Evolutionary conservation across 331 rosid genomes (phyloP).

Genomic region (Rosa hybrid): DNA sequence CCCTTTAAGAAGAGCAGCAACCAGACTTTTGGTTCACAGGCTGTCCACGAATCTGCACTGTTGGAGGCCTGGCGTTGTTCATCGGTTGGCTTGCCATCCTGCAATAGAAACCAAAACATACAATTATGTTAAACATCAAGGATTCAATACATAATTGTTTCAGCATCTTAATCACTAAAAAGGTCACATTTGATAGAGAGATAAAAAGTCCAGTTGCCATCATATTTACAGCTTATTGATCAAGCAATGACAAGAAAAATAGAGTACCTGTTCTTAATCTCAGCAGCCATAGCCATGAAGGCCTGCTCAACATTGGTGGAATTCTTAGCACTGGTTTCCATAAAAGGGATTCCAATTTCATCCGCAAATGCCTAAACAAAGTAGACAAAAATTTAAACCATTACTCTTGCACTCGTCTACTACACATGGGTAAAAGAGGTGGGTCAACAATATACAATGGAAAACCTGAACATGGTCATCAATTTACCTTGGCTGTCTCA

Average conservation of each 20-base stretch:
- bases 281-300: constrained; percentile 99
- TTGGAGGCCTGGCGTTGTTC: constrained; percentile 92
- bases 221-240: not conserved
- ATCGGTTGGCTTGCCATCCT: constrained; percentile 99
- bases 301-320: constrained; percentile 97
- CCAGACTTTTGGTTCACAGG: constrained; percentile 95
- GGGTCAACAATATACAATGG: not conserved
- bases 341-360: constrained; percentile 97
- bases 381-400: constrained; percentile 10
- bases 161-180: not conserved
- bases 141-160: not conserved
- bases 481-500: constrained; percentile 84
- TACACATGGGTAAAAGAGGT: not conserved
- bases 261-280: constrained; percentile 80
- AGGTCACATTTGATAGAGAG: not conserved
- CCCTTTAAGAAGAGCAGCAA: constrained; percentile 86
- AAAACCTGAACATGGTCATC: constrained; percentile 7
- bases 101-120: constrained; percentile 26
- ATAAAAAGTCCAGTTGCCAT: not conserved
- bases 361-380: constrained; percentile 82
- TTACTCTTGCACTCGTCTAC: constrained; percentile 4
- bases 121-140: not conserved
- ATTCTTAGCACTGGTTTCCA: constrained; percentile 99
- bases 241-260: not conserved
- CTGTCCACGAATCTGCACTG: constrained; percentile 96